Conservation (phyloP, 768 basidiomycete genomes). For the Candolleomyces efflorescens region DNA sequence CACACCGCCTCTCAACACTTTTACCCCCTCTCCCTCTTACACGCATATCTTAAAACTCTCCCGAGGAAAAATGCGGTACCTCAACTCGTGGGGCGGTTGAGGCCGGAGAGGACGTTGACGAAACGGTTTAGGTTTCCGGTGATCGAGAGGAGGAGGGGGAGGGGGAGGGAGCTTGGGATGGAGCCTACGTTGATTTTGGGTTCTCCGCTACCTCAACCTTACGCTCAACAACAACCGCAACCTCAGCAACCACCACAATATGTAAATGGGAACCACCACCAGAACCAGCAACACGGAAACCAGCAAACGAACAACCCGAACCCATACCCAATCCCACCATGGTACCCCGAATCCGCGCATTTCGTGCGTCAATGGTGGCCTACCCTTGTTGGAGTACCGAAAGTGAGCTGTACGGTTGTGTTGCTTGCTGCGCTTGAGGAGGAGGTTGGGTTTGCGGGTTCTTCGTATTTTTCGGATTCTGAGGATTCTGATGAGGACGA, state of each 20-base stretch:
- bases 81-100: too few species aligned
- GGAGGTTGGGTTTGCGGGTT: too few species aligned
- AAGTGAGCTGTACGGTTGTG: conserved; percentile 69
- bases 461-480: too few species aligned
- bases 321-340: conserved; percentile 62
- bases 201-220: too few species aligned
- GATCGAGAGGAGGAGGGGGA: too few species aligned
- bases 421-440: conserved; percentile 46
- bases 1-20: conserved; percentile 65
- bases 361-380: conserved; percentile 85
- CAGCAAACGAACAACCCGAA: conserved; percentile 41
- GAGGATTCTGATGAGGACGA: too few species aligned
- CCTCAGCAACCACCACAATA: too few species aligned
- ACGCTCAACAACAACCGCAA: too few species aligned
- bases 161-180: too few species aligned
- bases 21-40: conserved; percentile 50
- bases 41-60: conserved; percentile 25
- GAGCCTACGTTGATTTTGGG: too few species aligned
- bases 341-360: conserved; percentile 72
- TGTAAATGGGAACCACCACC: too few species aligned
- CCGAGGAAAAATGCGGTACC: conserved; percentile 30
- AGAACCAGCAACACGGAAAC: too few species aligned
- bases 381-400: conserved; percentile 54
- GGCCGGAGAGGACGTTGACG: conserved; percentile 42
- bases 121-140: conserved; percentile 36